These are phyloP conservation scores for Auriculariales sp. DNA, from an alignment of 768 basidiomycete species.

Conservation along the genomic window DNA sequence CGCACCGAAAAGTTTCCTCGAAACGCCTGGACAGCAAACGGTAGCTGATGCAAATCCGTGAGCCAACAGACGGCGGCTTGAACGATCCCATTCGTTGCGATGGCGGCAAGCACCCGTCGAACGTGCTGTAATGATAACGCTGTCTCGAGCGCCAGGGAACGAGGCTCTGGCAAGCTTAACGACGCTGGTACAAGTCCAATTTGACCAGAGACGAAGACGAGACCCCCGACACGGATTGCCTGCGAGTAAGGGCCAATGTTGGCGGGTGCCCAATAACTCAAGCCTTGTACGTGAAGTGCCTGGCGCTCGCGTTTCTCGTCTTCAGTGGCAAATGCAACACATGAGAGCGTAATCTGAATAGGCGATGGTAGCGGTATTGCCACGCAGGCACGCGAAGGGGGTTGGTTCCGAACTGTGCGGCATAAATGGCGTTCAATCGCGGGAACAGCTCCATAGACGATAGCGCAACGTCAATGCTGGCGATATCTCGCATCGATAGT, in stretches of 20 bases:
- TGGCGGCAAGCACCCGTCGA: conserved; percentile 43
- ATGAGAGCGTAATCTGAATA: conserved; percentile 55
- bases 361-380: conserved; percentile 52
- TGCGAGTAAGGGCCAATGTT: conserved; percentile 99
- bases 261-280: conserved; percentile 98
- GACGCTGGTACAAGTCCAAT: conserved; percentile 76
- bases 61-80: conserved; percentile 69
- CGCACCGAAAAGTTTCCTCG: neutral
- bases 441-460: conserved; percentile 72
- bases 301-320: conserved; percentile 29
- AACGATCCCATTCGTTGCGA: conserved; percentile 45
- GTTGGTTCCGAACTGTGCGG: conserved; percentile 72
- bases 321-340: conserved; percentile 46
- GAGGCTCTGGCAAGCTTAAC: conserved; percentile 49
- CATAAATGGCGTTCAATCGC: conserved; percentile 63
- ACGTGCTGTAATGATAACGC: conserved; percentile 75
- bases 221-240: conserved; percentile 65
- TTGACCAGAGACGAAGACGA: conserved; percentile 86
- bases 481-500: conserved; percentile 41
- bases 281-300: conserved; percentile 83
- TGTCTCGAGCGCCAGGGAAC: conserved; percentile 44
- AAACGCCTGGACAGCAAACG: neutral
- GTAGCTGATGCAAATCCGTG: conserved; percentile 13
- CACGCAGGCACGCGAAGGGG: conserved; percentile 95
- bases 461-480: conserved; percentile 72